Conservation (phyloP, 2,329 filamentous ascomycete species). For the Microdochium trichocladiopsis region DNA sequence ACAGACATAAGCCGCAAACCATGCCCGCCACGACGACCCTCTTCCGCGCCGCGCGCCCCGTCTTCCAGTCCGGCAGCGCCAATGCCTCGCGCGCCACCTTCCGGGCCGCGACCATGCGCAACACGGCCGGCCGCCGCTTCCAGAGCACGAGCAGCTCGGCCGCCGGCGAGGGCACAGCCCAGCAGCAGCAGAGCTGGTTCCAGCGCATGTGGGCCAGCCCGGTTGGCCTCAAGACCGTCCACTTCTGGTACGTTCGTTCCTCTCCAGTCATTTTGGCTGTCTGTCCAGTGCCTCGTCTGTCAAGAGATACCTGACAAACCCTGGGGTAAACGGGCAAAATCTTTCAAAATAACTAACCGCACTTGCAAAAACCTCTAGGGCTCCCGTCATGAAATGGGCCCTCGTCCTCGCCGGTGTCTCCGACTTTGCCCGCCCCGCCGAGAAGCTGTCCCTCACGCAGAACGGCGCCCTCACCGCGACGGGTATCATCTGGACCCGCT, state of each 20-base stretch:
- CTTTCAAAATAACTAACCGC: background rate
- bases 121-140: conserved; percentile 52
- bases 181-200: conserved; percentile 49
- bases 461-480: conserved; percentile 87
- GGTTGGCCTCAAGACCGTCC: conserved; percentile 83
- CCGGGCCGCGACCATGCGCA: conserved; percentile 17
- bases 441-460: conserved; percentile 88
- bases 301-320: no score
- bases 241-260: conserved; percentile 76
- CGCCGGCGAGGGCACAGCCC: conserved; percentile 31
- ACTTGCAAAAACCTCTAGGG: conserved; percentile 52
- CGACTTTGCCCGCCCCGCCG: conserved; percentile 84
- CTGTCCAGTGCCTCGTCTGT: no score
- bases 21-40: conserved; percentile 42
- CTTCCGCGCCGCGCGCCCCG: conserved; percentile 46
- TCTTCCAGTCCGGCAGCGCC: conserved; percentile 45
- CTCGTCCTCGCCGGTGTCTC: conserved; percentile 87
- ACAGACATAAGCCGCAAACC: no score
- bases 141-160: conserved; percentile 67
- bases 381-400: conserved; percentile 96
- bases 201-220: conserved; percentile 80
- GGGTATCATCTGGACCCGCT: conserved; percentile 94
- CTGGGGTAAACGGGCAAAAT: no score
- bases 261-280: no score
- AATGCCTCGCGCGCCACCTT: conserved; percentile 33